Base-by-base conservation (phyloP, 2,329 filamentous ascomycete genomes). In the Simplicillium aogashimaense region DNA sequence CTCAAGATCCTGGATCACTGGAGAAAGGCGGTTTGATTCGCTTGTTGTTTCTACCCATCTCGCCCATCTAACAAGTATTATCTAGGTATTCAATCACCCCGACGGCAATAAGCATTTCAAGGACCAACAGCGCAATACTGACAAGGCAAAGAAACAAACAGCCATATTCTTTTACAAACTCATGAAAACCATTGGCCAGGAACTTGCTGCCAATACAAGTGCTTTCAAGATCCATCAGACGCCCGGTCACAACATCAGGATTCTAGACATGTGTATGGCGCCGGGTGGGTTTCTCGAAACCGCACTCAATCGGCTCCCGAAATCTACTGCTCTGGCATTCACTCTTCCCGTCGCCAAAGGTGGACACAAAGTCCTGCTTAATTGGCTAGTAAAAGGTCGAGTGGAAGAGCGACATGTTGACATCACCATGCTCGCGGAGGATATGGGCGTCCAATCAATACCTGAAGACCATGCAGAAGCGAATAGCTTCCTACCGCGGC, bases 251-350 rank as follows among this genome's bases (percentile, higher is more conserved):
- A 9, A 25, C 20, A 25, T 25, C 1, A 49, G 35, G 9, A 58
- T 77, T 15, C 63, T 79, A 1, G 73, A 78, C 45, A 59, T 75
- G 44, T 75, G 74, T 51, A 67, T 71, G 58, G 74, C 74, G 0
- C 74, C 74, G 0, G 74, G 73, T 4, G 74, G 67, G 1, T 78
- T 74, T 45, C 52, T 69, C 3, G 44, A 47, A 0, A 54, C 52
- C 8, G 61, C 61, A 0, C 45, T 74, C 18, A 29, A 50, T 4
- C 43, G 47, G 10, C 68, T 66, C 37, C 62, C 54, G 1, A 29
- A 36, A 0, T 57, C 66, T 3, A 39, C 20, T 0, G 52, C 53
- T 14, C 50, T 60, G 13, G 53, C 47, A 0, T 61, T 74, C 41
- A 72, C 50, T 25, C 53, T 76, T 2, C 65, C 69, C 0, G 9